Evolutionary conservation across 805 yeast genomes (phyloP), one percentile per base, ranked within the genome.

Genomic region (Nakazawaea molendinolei): DNA sequence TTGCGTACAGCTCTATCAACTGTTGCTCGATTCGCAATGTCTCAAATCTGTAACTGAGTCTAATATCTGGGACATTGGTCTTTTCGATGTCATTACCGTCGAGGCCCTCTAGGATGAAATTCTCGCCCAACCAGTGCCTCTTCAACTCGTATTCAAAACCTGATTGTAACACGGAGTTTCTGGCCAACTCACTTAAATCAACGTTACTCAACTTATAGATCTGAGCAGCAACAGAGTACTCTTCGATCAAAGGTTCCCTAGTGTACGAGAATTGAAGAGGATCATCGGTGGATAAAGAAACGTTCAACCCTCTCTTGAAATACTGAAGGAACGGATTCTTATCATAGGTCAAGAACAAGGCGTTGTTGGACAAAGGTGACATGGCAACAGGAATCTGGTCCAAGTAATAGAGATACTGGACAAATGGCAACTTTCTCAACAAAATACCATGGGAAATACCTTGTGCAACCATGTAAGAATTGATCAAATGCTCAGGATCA

Each of bases 321-420:
- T 86, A 92, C 45, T 74, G 69, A 44, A 82, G 81, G 69, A 94
- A 87, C 23, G 99, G 99, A 56, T 92, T 92, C 65, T 94, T 94
- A 54, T 92, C 98, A 55, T 92, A 94, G 1, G 95, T 86, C 60
- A 92, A 69, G 56, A 92, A 92, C 51, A 92, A 69, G 0, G 99
- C 99, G 58, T 92, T 92, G 63, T 94, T 92, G 5, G 96, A 86
- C 48, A 92, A 64, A 30, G 99, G 99, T 2, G 97, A 89, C 98
- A 92, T 90, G 13, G 99, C 99, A 55, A 92, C 74, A 23, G 96
- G 97, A 49, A 94, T 77, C 61, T 94, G 98, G 52, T 92, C 95
- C 56, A 92, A 65, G 53, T 87, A 92, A 65, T 78, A 92, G 45
- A 92, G 63, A 56, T 92, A 92, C 60, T 92, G 99, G 44, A 94